These are phyloP conservation scores for Cetradonia linearis DNA, from an alignment of 495 filamentous ascomycete genomes.

Conservation along the genomic window DNA sequence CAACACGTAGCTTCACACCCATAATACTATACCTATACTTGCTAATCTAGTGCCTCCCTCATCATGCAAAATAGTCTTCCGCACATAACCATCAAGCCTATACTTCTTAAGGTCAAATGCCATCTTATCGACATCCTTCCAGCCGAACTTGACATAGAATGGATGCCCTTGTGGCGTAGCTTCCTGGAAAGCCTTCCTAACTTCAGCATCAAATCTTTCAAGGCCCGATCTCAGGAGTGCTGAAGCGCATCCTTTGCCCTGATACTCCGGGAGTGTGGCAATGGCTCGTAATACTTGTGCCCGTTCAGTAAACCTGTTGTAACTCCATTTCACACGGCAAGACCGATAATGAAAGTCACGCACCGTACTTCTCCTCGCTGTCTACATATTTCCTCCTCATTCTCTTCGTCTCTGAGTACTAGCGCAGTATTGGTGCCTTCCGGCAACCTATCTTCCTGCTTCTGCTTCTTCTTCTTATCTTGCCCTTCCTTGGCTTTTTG, in stretches of 20 bases:
- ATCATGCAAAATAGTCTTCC: slow-evolving; percentile 29
- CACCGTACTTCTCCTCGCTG: slow-evolving; percentile 19
- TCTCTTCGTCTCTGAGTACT: slow-evolving; percentile 10
- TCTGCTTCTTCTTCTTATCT: not conserved
- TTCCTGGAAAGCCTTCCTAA: slow-evolving; percentile 28
- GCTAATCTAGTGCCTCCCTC: not conserved
- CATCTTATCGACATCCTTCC: slow-evolving; percentile 28
- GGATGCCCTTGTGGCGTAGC: slow-evolving; percentile 28
- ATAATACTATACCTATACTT: not conserved
- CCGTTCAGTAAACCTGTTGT: not conserved
- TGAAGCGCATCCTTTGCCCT: slow-evolving; percentile 29
- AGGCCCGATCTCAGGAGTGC: slow-evolving; percentile 28
- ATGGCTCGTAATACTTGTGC: slow-evolving; percentile 19
- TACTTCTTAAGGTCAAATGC: slow-evolving; percentile 27
- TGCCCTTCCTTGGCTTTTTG: not conserved
- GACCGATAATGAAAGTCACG: not conserved
- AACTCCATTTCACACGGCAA: not conserved
- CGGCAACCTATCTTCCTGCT: not conserved
- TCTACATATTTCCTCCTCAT: slow-evolving; percentile 19
- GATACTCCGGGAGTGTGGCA: slow-evolving; percentile 31
- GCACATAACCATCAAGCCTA: slow-evolving; percentile 23
- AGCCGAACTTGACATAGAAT: slow-evolving; percentile 33
- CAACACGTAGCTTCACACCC: too few relatives aligned
- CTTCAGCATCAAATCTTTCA: slow-evolving; percentile 25
- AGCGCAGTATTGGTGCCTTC: slow-evolving; percentile 11